A percentile compares a stretch with the other conserved stretches of the same genome.
Conservation (phyloP, 108 stramenopile genomes). For the Cyclotella baltica region DNA sequence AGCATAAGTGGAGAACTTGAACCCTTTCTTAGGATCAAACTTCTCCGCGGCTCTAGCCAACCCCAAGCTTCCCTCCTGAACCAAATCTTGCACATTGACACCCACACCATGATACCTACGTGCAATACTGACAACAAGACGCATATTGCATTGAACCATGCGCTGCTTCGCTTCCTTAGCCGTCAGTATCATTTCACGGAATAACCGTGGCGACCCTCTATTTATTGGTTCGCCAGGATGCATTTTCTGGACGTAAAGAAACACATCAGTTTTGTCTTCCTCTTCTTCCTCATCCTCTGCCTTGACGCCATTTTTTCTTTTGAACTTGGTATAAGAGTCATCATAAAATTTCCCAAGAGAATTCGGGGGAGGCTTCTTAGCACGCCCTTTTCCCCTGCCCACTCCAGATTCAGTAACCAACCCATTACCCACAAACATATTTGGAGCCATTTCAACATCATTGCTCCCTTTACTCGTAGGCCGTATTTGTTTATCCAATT, state of each 20-base stretch:
- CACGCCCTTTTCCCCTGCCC: constrained; percentile 81
- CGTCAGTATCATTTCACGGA: constrained; percentile 79
- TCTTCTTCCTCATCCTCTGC: constrained; percentile 19
- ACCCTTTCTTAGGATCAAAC: constrained; percentile 89
- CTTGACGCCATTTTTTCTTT: constrained; percentile 19
- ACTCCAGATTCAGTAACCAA: constrained; percentile 66
- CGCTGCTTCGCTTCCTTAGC: constrained; percentile 84
- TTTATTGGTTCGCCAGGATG: constrained; percentile 68
- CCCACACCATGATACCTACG: constrained; percentile 88
- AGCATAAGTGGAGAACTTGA: constrained; percentile 93
- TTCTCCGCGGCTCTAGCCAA: constrained; percentile 88
- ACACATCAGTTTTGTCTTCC: constrained; percentile 45
- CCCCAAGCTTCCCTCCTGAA: constrained; percentile 91
- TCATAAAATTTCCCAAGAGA: constrained; percentile 69
- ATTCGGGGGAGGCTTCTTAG: constrained; percentile 69
- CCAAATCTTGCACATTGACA: constrained; percentile 82
- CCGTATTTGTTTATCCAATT: constrained; percentile 64
- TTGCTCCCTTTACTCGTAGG: constrained; percentile 57
- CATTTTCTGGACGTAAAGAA: constrained; percentile 37
- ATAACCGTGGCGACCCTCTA: constrained; percentile 70
- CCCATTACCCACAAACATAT: constrained; percentile 89
- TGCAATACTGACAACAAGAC: constrained; percentile 93
- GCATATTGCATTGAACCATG: constrained; percentile 95
- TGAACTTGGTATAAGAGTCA: constrained; percentile 54
- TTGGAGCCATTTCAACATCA: constrained; percentile 66